A percentile compares a stretch with the other conserved stretches of the same genome.
Conservation (phyloP, 2,329 filamentous ascomycete species). For the Ophiocordyceps camponoti-floridani region DNA sequence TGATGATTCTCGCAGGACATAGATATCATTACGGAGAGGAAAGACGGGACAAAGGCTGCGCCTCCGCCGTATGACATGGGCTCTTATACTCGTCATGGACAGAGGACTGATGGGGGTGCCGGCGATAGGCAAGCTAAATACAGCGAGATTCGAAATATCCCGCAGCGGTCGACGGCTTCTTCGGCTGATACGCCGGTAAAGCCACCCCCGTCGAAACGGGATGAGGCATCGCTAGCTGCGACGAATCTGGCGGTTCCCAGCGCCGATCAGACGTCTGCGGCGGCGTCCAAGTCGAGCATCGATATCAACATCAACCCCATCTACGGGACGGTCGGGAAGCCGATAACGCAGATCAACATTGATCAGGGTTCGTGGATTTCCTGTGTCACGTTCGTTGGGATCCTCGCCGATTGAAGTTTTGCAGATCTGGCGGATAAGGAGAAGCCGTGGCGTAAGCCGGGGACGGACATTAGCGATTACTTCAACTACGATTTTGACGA, state of each 20-base stretch:
- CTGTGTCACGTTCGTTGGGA: neutral
- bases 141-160: constrained; percentile 48
- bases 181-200: constrained; percentile 32
- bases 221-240: constrained; percentile 17
- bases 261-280: constrained; percentile 37
- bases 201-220: constrained; percentile 26
- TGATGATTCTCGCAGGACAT: constrained; percentile 31
- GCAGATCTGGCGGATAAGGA: constrained; percentile 57
- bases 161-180: constrained; percentile 33
- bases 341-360: constrained; percentile 59
- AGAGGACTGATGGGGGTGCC: neutral
- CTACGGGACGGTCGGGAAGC: constrained; percentile 64
- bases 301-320: constrained; percentile 71
- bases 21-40: constrained; percentile 50
- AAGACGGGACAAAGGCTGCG: constrained; percentile 42
- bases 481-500: constrained; percentile 99
- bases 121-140: constrained; percentile 39
- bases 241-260: constrained; percentile 18
- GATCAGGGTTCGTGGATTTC: constrained; percentile 33
- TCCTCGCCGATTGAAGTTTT: constrained; percentile 2
- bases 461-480: constrained; percentile 88
- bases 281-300: constrained; percentile 65
- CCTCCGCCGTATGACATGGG: constrained; percentile 31
- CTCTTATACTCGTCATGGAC: neutral
- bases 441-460: constrained; percentile 89